Conservation (phyloP, 345 rosid species). For the Physaria fendleri region DNA sequence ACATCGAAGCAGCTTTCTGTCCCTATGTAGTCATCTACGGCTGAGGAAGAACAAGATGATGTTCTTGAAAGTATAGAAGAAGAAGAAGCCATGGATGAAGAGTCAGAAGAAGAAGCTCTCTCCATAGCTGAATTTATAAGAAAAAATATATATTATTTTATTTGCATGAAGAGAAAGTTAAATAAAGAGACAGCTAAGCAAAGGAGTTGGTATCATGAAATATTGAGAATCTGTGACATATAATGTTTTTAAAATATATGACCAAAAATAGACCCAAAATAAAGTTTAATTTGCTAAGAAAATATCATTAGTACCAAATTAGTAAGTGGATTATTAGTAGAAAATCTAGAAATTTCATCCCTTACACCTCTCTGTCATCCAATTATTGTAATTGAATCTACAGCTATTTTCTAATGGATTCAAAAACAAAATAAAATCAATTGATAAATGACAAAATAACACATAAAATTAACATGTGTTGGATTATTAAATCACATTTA, state of each 20-base stretch:
- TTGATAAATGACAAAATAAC: background rate
- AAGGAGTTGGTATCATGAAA: slow-evolving; percentile 19
- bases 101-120: slow-evolving; percentile 13
- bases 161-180: slow-evolving; percentile 32
- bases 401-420: background rate
- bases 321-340: no score
- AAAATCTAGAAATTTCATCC: slow-evolving; percentile 14
- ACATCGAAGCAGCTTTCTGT: slow-evolving; percentile 69
- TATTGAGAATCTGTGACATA: slow-evolving; percentile 30
- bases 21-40: slow-evolving; percentile 68
- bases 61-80: slow-evolving; percentile 25
- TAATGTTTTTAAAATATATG: slow-evolving; percentile 7
- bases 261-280: slow-evolving; percentile 1
- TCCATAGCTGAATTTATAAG: slow-evolving; percentile 15
- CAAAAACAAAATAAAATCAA: background rate
- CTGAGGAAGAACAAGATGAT: slow-evolving; percentile 30
- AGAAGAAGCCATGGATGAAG: slow-evolving; percentile 24
- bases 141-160: no score
- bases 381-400: background rate
- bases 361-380: slow-evolving; percentile 15
- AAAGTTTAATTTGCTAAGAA: background rate
- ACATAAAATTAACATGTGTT: background rate
- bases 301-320: slow-evolving; percentile 20
- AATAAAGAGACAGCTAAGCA: slow-evolving; percentile 32
- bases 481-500: no score